Base-by-base conservation (phyloP, 768 basidiomycete genomes). In the Cystofilobasidium bisporidii region DNA sequence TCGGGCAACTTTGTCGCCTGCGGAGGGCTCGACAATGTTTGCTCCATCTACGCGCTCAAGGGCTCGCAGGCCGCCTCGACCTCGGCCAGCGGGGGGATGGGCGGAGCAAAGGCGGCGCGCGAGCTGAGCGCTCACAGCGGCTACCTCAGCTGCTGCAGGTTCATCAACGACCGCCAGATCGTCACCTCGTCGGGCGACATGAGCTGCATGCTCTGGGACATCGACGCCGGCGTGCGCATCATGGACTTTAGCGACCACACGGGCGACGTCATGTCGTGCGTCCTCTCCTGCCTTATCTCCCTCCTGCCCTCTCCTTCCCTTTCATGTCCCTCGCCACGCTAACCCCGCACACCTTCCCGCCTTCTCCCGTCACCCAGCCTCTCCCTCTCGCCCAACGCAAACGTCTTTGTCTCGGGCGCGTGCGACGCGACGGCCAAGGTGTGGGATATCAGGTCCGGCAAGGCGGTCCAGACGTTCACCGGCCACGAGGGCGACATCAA, bases 191-290 rank as follows among this genome's bases (percentile, higher is more conserved):
- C 93, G 40, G 94, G 94, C 64, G 94, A 99, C 77, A 99, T 99
- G 94, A 96, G 94, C 38, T 99, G 94, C 78, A 98, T 99, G 93
- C 83, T 98, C 33, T 99, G 96, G 94, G 94, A 99, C 78, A 91
- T 99, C 69, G 94, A 99, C 78, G 91, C 91, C 30, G 96, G 94
- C 71, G 91, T 94, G 1, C 82, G 94, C 70, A 88, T 93, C n/a
- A 88, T 94, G 73, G 96, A 98, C 79, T 99, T 99, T 78, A 96
- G 89, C 75, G 94, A 99, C 78, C 94, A 99, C 76, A 97, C 96
- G 20, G 94, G 96, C 50, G 94, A 99, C 80, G 94, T 99, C 69
- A 99, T 99, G 94, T 97, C 92, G 94, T 94, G 74, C 73, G 82
- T 76, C 32, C 62, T 33, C 41, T 60, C 1, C 24, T 11, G 15